These are phyloP conservation scores for Phytopythium delawarense DNA, from an alignment of 352 stramenopile species.

Conservation along the genomic window DNA sequence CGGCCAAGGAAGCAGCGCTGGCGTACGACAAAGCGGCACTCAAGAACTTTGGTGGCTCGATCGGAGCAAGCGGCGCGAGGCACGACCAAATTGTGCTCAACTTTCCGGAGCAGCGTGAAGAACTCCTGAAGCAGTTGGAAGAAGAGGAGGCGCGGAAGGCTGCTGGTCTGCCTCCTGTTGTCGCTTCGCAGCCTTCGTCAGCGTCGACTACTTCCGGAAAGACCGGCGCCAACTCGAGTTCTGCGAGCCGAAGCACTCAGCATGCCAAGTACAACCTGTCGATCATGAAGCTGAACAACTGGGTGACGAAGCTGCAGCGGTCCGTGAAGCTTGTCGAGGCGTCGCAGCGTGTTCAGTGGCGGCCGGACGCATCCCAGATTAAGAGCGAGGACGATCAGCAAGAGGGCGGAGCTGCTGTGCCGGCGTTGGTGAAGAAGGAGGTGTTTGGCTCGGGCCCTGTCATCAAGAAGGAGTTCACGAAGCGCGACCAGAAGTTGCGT, in stretches of 20 bases:
- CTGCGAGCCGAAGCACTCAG: constrained; percentile 53
- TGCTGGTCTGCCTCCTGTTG: not conserved
- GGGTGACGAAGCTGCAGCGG: constrained; percentile 63
- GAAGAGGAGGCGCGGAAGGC: constrained; percentile 62
- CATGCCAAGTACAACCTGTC: constrained; percentile 71
- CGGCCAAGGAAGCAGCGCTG: constrained; percentile 57
- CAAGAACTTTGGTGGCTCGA: constrained; percentile 61
- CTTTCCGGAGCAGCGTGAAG: constrained; percentile 61
- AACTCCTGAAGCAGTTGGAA: constrained; percentile 56
- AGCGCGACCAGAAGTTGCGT: constrained; percentile 66
- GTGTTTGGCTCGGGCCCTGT: constrained; percentile 53
- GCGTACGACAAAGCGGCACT: constrained; percentile 82
- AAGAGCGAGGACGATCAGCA: constrained; percentile 25
- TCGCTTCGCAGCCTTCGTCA: constrained; percentile 8
- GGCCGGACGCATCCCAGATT: constrained; percentile 8
- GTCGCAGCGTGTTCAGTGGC: constrained; percentile 70
- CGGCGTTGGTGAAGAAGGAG: constrained; percentile 37
- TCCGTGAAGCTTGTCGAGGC: constrained; percentile 78
- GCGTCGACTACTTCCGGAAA: not conserved
- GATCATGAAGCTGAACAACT: constrained; percentile 74
- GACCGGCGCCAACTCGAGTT: constrained; percentile 15
- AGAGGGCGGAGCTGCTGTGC: constrained; percentile 12
- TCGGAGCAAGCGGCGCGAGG: constrained; percentile 30
- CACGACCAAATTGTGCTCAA: constrained; percentile 65
- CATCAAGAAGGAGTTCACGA: constrained; percentile 77